Percentiles rank a stretch among this genome's conserved stretches.
These are phyloP conservation scores for Alternaria burnsii DNA, from an alignment of 2,329 filamentous ascomycete species.

Conservation along the genomic window DNA sequence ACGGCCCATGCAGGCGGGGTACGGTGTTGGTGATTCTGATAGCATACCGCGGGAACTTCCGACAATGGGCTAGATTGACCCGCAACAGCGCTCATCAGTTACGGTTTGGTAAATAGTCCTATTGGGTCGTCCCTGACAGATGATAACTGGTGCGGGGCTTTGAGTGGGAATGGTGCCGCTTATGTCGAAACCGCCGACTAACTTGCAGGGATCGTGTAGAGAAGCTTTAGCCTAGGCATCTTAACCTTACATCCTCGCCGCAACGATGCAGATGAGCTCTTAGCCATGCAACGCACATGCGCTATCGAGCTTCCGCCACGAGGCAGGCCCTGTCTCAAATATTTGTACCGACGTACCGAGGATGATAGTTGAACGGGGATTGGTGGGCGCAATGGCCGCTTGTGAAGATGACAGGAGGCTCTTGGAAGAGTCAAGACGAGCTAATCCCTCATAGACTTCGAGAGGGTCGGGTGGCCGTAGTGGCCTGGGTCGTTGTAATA, in stretches of 20 bases:
- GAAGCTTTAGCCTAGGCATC: slow-evolving; percentile 34
- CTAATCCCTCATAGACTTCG: slow-evolving; percentile 19
- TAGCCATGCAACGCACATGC: slow-evolving; percentile 17
- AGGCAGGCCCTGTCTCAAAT: slow-evolving; percentile 4
- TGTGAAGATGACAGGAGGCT: slow-evolving; percentile 13
- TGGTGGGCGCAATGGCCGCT: slow-evolving; percentile 14
- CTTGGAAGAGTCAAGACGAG: slow-evolving; percentile 23
- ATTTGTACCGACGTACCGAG: slow-evolving; percentile 20
- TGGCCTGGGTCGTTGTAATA: slow-evolving; percentile 35
- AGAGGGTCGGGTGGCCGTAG: slow-evolving; percentile 21
- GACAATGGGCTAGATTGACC: neutral
- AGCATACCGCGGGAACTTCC: neutral
- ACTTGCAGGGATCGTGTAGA: slow-evolving; percentile 23
- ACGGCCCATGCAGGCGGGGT: neutral
- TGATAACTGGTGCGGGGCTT: slow-evolving; percentile 14
- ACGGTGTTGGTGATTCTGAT: neutral
- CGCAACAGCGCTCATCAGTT: neutral
- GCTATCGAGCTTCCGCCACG: slow-evolving; percentile 1
- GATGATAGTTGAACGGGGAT: slow-evolving; percentile 3
- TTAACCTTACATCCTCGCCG: slow-evolving; percentile 25
- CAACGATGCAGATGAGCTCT: slow-evolving; percentile 17
- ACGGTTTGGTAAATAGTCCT: slow-evolving; percentile 10
- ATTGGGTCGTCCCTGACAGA: slow-evolving; percentile 23
- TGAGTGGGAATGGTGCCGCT: slow-evolving; percentile 19
- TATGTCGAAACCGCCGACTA: slow-evolving; percentile 19